These are phyloP conservation scores for Tricharina praecox DNA, from an alignment of 495 filamentous ascomycete genomes.

Conservation along the genomic window DNA sequence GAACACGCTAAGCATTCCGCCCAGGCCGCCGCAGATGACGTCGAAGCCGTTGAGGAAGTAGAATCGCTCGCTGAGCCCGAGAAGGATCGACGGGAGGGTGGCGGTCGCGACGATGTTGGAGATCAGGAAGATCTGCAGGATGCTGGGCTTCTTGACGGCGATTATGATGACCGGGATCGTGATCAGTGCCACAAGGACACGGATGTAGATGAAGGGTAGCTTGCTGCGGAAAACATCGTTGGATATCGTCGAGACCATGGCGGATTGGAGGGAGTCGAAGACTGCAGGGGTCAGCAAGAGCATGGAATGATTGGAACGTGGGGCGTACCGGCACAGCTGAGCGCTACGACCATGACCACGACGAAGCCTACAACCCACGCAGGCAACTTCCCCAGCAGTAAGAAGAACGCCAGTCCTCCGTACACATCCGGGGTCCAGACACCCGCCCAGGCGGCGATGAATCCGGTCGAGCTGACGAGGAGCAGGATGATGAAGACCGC, in stretches of 20 bases:
- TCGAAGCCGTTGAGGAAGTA: slow-evolving; percentile 65
- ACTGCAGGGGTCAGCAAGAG: slow-evolving; percentile 8
- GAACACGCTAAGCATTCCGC: slow-evolving; percentile 57
- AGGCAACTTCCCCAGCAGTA: slow-evolving; percentile 50
- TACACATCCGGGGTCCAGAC: slow-evolving; percentile 38
- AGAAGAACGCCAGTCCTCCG: slow-evolving; percentile 55
- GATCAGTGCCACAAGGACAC: slow-evolving; percentile 44
- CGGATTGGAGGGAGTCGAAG: slow-evolving; percentile 57
- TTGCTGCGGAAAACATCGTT: slow-evolving; percentile 67
- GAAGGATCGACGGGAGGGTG: slow-evolving; percentile 47
- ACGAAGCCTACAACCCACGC: slow-evolving; percentile 60
- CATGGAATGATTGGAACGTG: neutral
- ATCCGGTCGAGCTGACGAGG: slow-evolving; percentile 48
- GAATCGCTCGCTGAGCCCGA: slow-evolving; percentile 35
- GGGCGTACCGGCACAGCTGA: slow-evolving; percentile 44
- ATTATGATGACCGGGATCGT: slow-evolving; percentile 54
- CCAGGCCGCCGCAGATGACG: slow-evolving; percentile 51
- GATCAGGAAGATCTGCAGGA: slow-evolving; percentile 62
- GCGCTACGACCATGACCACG: slow-evolving; percentile 54
- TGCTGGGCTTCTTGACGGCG: slow-evolving; percentile 50
- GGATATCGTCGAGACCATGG: slow-evolving; percentile 57
- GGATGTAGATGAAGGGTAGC: slow-evolving; percentile 51
- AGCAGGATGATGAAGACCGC: slow-evolving; percentile 45
- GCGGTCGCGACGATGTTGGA: slow-evolving; percentile 56
- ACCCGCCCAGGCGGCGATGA: slow-evolving; percentile 59